phyloP scores from a whole-genome alignment of 179 eudicot genomes.

The Corrigiola litoralis region DNA sequence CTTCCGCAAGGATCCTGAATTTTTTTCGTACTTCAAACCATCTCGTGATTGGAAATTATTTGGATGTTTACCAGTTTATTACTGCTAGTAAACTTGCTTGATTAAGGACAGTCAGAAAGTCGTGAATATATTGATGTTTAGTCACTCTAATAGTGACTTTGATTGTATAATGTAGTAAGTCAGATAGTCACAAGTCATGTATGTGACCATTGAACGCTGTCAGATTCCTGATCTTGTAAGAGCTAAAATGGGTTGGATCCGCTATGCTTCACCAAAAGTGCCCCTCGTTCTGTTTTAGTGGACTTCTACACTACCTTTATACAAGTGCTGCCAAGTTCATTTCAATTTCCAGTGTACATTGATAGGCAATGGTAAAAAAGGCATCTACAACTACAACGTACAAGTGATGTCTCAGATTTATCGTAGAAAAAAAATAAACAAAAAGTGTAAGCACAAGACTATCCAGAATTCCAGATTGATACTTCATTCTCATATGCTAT shows the following conservation, averaged over 20 bases:
- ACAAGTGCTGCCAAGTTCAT: too few relatives aligned
- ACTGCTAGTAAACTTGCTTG: constrained; percentile 29
- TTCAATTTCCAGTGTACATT: too few relatives aligned
- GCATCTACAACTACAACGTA: too few relatives aligned
- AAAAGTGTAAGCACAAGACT: too few relatives aligned
- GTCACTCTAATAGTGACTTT: too few relatives aligned
- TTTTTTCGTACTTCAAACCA: constrained; percentile 50
- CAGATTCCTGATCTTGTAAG: neutral
- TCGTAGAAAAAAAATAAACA: too few relatives aligned
- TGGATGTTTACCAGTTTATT: constrained; percentile 52
- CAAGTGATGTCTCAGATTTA: too few relatives aligned
- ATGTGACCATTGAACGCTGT: neutral
- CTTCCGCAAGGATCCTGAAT: constrained; percentile 57
- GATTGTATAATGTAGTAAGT: constrained; percentile 11
- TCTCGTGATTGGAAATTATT: constrained; percentile 24
- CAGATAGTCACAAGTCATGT: constrained; percentile 6
- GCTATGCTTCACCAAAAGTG: neutral
- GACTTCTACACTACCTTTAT: too few relatives aligned
- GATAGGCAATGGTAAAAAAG: too few relatives aligned
- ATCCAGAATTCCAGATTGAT: too few relatives aligned
- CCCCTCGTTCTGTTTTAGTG: neutral
- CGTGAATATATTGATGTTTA: constrained; percentile 9
- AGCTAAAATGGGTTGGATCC: neutral
- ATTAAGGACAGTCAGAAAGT: constrained; percentile 3
- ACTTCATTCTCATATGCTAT: too few relatives aligned